These are phyloP conservation scores for Reutealis trisperma DNA, from an alignment of 345 rosid genomes.

Conservation along the genomic window DNA sequence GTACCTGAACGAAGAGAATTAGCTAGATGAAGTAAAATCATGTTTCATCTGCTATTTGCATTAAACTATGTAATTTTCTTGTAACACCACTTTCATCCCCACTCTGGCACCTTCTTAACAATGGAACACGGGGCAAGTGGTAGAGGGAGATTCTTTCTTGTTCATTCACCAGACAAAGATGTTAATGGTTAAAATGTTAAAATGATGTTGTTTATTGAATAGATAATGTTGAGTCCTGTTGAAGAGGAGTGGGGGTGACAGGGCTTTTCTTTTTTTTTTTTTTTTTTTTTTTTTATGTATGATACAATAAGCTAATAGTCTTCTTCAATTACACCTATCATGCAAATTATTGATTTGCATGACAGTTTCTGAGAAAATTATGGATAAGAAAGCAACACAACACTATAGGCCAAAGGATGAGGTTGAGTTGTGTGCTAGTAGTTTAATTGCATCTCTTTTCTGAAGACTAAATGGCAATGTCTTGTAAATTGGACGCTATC, in stretches of 20 bases:
- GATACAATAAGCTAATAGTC: background rate
- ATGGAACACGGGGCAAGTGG: background rate
- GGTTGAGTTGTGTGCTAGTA: background rate
- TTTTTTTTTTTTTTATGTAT: no score
- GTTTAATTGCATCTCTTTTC: no score
- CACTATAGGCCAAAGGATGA: background rate
- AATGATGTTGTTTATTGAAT: conserved; percentile 3
- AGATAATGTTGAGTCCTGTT: background rate
- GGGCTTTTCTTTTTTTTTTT: background rate
- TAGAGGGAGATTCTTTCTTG: background rate
- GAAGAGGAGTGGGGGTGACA: background rate
- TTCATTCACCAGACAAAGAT: background rate
- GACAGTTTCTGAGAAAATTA: background rate
- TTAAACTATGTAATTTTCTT: background rate
- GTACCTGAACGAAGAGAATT: background rate
- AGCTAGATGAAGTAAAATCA: conserved; percentile 2
- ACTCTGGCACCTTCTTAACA: background rate
- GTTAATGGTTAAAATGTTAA: background rate
- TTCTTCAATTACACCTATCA: background rate
- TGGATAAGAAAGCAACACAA: background rate
- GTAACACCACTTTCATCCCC: background rate
- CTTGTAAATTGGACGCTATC: no score
- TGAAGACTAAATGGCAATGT: no score
- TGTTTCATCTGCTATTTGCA: conserved; percentile 3
- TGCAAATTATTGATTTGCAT: no score